Evolutionary conservation across 108 stramenopile species (phyloP), one percentile per base, ranked within the genome.

Genomic region (Nitzschia sp.): DNA sequence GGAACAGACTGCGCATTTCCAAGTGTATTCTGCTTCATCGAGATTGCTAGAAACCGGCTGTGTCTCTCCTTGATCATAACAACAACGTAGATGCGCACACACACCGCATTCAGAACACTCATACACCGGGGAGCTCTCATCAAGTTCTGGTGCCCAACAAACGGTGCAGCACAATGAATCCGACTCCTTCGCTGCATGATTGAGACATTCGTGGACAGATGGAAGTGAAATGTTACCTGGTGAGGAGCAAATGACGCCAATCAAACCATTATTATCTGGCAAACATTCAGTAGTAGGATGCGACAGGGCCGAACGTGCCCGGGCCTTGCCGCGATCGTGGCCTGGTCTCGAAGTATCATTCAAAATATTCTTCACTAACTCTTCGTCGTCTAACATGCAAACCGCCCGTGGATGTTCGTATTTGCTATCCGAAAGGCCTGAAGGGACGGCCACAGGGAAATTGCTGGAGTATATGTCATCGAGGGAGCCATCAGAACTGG

Each of bases 41-140:
- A n/a, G 15, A n/a, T 6, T 53, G 8, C 13, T n/a, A 6, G 23
- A 19, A n/a, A 29, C 21, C 15, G n/a, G 11, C 4, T 3, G 15
- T 3, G 11, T 5, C 41, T 58, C 45, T 28, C 68, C 68, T 58
- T 23, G 29, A 17, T 70, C 69, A 34, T 58, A 57, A 60, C 82
- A 87, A 58, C 89, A 87, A 31, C 45, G 35, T 3, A 36, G 50
- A 60, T 90, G 89, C 2, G 69, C 86, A 8, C 54, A 61, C 11
- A 90, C 56, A 21, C 83, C 82, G 71, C 89, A 90, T 2, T 45
- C 46, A 25, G 45, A 45, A 57, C 89, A 90, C 63, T 73, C 59
- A 9, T 70, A 30, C 17, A 90, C 38, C 8, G 31, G 3, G 65
- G 36, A 44, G 29, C 34, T 75, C 57, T 53, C 64, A 21, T 46